Evolutionary conservation across 768 basidiomycete genomes (phyloP).

Genomic region (Termitomyces sp.): DNA sequence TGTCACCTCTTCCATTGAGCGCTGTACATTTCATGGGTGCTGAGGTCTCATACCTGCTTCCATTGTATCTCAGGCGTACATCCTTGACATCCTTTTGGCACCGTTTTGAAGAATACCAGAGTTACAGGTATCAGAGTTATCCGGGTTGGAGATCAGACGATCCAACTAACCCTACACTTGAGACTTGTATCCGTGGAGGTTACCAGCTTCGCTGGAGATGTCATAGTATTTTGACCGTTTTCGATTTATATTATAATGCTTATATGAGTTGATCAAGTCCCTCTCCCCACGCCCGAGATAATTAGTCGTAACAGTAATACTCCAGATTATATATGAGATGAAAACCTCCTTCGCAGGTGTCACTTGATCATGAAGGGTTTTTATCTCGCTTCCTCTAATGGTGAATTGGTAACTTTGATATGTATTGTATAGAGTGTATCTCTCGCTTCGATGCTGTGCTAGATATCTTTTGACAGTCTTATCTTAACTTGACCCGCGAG

Average conservation of each 20-base stretch:
- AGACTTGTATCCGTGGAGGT: too few relatives aligned
- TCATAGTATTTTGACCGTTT: slow-evolving; percentile 28
- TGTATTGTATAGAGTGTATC: neutral
- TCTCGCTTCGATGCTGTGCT: neutral
- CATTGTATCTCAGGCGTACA: slow-evolving; percentile 32
- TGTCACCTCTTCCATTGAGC: slow-evolving; percentile 36
- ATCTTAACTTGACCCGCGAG: too few relatives aligned
- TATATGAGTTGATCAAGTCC: slow-evolving; percentile 3
- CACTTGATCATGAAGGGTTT: slow-evolving; percentile 2
- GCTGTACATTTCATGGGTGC: slow-evolving; percentile 42
- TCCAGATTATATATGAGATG: slow-evolving; percentile 26
- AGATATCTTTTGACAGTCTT: neutral
- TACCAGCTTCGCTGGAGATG: slow-evolving; percentile 11
- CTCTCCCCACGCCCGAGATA: too few relatives aligned
- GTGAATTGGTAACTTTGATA: neutral
- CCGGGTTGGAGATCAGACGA: slow-evolving; percentile 23
- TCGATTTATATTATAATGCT: neutral
- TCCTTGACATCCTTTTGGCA: slow-evolving; percentile 38
- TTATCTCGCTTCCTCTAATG: neutral
- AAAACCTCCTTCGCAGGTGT: slow-evolving; percentile 31
- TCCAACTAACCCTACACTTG: too few relatives aligned
- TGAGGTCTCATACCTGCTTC: slow-evolving; percentile 12
- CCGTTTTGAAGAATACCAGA: slow-evolving; percentile 38
- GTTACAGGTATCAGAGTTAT: slow-evolving; percentile 31
- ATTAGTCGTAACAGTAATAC: slow-evolving; percentile 32